Conservation (phyloP, 176 grass and related monocot species). For the Areca catechu region DNA sequence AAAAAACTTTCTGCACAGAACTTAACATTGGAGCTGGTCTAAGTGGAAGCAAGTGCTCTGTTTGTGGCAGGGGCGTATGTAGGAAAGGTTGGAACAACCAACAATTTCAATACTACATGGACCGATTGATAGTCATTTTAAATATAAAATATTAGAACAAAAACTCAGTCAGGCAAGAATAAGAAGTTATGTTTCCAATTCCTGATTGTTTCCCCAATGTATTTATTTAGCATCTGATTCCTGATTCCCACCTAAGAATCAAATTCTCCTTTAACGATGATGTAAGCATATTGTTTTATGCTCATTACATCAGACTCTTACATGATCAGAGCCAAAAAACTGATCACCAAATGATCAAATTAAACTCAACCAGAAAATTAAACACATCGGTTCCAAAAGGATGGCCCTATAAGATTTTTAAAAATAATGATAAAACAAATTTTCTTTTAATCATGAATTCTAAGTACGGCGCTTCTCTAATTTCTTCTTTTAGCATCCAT, state of each 20-base stretch:
- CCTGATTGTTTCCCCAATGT: background rate
- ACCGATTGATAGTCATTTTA: conserved; percentile 6
- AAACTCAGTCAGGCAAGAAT: background rate
- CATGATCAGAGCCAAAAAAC: no score
- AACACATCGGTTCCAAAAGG: no score
- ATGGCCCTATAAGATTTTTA: no score
- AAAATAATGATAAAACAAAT: no score
- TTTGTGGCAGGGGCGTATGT: background rate
- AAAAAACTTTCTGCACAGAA: background rate
- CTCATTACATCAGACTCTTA: no score
- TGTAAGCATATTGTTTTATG: no score
- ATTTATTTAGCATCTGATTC: conserved; percentile 25
- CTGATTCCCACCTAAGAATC: conserved; percentile 16
- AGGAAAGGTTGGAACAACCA: background rate
- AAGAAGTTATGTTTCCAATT: background rate
- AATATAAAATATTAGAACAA: background rate
- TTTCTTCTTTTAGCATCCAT: no score
- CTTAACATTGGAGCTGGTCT: background rate
- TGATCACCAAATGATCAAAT: no score
- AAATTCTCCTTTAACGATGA: background rate
- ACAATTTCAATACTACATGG: background rate
- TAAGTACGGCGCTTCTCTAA: no score
- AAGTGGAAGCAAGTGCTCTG: background rate
- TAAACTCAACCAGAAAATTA: no score
- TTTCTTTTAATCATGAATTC: no score